phyloP scores from a whole-genome alignment of 1,139 yeast genomes.

The Yamadazyma sp. region DNA sequence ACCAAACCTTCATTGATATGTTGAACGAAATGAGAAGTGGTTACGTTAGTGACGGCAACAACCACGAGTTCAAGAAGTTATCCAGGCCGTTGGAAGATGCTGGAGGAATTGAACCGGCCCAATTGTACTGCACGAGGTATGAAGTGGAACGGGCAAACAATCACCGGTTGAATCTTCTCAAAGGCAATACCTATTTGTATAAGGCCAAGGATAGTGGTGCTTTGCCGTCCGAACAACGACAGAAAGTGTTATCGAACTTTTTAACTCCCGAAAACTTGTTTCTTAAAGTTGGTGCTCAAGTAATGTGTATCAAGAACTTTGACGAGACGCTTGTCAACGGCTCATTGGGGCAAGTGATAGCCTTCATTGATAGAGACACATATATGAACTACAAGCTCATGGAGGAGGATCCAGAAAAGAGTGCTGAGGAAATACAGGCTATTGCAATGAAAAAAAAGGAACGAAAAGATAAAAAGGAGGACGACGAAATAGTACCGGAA shows the following conservation, averaged over 20 bases:
- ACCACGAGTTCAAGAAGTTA: slow-evolving; percentile 53
- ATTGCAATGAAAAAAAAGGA: slow-evolving; percentile 1
- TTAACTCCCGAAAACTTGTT: slow-evolving; percentile 66
- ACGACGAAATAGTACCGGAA: slow-evolving; percentile 9
- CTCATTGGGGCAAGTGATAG: slow-evolving; percentile 75
- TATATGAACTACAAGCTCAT: slow-evolving; percentile 27
- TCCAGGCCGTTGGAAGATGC: slow-evolving; percentile 55
- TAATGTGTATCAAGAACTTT: slow-evolving; percentile 90
- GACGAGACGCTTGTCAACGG: slow-evolving; percentile 92
- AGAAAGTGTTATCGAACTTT: slow-evolving; percentile 57
- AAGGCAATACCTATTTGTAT: slow-evolving; percentile 49
- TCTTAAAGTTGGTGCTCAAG: slow-evolving; percentile 85
- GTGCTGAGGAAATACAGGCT: slow-evolving; percentile 17
- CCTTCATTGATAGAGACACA: slow-evolving; percentile 38
- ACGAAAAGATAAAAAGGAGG: slow-evolving; percentile 11
- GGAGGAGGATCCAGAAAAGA: slow-evolving; percentile 20
- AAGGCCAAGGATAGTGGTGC: slow-evolving; percentile 65
- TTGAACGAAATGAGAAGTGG: slow-evolving; percentile 87
- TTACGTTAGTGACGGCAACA: slow-evolving; percentile 53
- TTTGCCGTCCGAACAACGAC: slow-evolving; percentile 42
- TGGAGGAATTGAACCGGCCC: slow-evolving; percentile 83
- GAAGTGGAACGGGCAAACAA: slow-evolving; percentile 85
- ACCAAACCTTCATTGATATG: slow-evolving; percentile 74
- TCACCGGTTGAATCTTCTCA: slow-evolving; percentile 49
- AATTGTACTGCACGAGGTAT: slow-evolving; percentile 74